Conservation (phyloP, 2,329 filamentous ascomycete species). For the Talaromyces verruculosus region DNA sequence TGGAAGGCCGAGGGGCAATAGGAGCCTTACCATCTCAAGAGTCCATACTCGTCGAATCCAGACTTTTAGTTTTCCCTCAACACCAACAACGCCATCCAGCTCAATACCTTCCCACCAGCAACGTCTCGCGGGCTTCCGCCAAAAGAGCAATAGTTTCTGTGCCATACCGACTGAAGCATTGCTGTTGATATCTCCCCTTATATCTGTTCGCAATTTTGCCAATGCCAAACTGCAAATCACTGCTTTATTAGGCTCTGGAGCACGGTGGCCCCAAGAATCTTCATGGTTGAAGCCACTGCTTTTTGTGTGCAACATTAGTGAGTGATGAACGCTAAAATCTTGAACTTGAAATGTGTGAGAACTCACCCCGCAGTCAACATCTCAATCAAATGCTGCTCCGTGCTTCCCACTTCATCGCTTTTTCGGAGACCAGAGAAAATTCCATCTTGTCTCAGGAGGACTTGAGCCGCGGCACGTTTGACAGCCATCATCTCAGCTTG, state of each 20-base stretch:
- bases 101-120: slow-evolving; percentile 99
- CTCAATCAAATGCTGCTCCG: slow-evolving; percentile 96
- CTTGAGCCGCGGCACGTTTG: slow-evolving; percentile 84
- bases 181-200: slow-evolving; percentile 72
- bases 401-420: slow-evolving; percentile 93
- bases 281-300: slow-evolving; percentile 91
- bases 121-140: slow-evolving; percentile 91
- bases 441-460: slow-evolving; percentile 83
- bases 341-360: not conserved
- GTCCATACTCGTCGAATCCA: slow-evolving; percentile 99
- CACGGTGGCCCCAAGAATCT: slow-evolving; percentile 91
- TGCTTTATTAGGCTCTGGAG: slow-evolving; percentile 96
- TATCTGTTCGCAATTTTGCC: slow-evolving; percentile 87
- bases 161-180: slow-evolving; percentile 90
- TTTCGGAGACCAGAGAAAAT: slow-evolving; percentile 95
- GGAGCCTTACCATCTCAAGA: slow-evolving; percentile 73
- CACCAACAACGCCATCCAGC: slow-evolving; percentile 81
- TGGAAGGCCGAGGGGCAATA: not conserved
- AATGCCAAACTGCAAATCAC: slow-evolving; percentile 96
- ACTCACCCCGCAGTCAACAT: slow-evolving; percentile 97
- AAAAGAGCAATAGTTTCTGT: slow-evolving; percentile 95
- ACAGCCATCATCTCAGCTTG: slow-evolving; percentile 92
- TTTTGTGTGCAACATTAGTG: slow-evolving; percentile 4
- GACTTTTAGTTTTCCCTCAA: slow-evolving; percentile 89
- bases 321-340: not conserved